A percentile compares a stretch with the other conserved stretches of the same genome.
Conservation (phyloP, 2,329 filamentous ascomycete genomes). For the Fusarium xyrophilum region DNA sequence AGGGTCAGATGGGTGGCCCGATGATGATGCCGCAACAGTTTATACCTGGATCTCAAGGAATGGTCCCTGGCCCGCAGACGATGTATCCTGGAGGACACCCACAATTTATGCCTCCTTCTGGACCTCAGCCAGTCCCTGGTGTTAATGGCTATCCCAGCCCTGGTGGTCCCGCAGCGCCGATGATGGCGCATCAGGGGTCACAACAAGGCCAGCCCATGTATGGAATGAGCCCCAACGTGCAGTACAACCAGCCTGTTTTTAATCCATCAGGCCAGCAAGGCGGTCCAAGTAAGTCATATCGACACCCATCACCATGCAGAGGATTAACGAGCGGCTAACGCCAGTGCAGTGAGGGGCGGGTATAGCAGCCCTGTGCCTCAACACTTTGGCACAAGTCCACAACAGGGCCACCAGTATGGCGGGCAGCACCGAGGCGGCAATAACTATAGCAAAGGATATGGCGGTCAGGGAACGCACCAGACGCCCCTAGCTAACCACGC, state of each 20-base stretch:
- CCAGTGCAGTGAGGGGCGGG: slow-evolving; percentile 63
- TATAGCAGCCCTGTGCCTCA: slow-evolving; percentile 66
- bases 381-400: slow-evolving; percentile 71
- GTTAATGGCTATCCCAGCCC: slow-evolving; percentile 88
- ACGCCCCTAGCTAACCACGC: slow-evolving; percentile 47
- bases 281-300: slow-evolving; percentile 71
- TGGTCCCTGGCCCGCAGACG: slow-evolving; percentile 75
- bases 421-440: slow-evolving; percentile 63
- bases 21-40: slow-evolving; percentile 88
- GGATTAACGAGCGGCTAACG: slow-evolving; percentile 48
- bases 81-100: slow-evolving; percentile 76
- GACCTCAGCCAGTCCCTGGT: slow-evolving; percentile 66
- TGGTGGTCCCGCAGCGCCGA: slow-evolving; percentile 76
- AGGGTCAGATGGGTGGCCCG: slow-evolving; percentile 72
- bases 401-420: slow-evolving; percentile 69
- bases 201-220: slow-evolving; percentile 85
- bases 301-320: slow-evolving; percentile 5
- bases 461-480: slow-evolving; percentile 54
- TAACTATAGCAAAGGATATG: slow-evolving; percentile 61
- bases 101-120: slow-evolving; percentile 69
- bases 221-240: slow-evolving; percentile 77
- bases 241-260: slow-evolving; percentile 78
- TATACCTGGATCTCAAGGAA: slow-evolving; percentile 74
- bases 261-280: slow-evolving; percentile 69
- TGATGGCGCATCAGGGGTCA: slow-evolving; percentile 95